Conservation (phyloP, 2,329 filamentous ascomycete species). For the Talaromyces marneffei region DNA sequence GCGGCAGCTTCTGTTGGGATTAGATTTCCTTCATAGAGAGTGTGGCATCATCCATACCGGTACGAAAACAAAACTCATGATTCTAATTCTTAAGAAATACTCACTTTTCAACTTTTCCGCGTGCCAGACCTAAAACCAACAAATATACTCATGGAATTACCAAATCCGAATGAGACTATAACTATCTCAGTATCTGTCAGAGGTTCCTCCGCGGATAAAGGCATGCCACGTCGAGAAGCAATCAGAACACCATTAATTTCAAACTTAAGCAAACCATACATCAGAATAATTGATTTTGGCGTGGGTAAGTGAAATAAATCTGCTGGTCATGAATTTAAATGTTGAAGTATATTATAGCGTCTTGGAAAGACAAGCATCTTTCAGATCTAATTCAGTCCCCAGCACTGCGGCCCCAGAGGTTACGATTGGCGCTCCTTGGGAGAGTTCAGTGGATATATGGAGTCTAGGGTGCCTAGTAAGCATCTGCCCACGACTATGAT, state of each 20-base stretch:
- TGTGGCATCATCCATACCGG: constrained; percentile 24
- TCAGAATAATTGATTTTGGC: background rate
- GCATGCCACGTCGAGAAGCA: background rate
- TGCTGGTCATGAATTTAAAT: background rate
- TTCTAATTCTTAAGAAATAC: background rate
- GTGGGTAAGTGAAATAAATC: background rate
- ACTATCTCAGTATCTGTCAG: background rate
- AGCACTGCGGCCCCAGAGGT: background rate
- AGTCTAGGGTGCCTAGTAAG: constrained; percentile 27
- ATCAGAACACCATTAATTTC: background rate
- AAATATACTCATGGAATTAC: background rate
- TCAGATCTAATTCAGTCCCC: background rate
- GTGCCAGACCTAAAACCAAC: background rate
- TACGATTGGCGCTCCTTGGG: constrained; percentile 24
- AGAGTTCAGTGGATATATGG: constrained; percentile 25
- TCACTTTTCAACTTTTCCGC: background rate
- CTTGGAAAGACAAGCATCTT: background rate
- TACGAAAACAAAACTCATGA: constrained; percentile 15
- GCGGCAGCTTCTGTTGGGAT: background rate
- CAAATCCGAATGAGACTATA: background rate
- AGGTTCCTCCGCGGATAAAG: background rate
- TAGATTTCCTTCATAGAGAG: constrained; percentile 11
- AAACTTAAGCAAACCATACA: background rate
- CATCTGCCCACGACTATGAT: background rate
- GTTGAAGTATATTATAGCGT: background rate